phyloP scores from a whole-genome alignment of 805 yeast genomes.

The Brettanomyces naardenensis region DNA sequence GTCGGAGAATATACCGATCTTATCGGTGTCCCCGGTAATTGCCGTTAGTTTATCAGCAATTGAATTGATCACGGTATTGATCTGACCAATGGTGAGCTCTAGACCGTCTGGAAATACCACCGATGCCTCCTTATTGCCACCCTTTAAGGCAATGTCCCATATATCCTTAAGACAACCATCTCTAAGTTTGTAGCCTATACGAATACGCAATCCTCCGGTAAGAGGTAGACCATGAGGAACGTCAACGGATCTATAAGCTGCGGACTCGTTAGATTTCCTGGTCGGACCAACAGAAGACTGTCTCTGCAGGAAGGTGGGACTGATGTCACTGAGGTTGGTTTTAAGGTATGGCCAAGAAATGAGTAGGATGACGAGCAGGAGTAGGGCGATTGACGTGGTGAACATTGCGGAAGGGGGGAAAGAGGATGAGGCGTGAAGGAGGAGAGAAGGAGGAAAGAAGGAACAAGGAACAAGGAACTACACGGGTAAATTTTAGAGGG shows the following conservation, averaged over 20 bases:
- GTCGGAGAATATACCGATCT: constrained; percentile 18
- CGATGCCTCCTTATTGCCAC: constrained; percentile 3
- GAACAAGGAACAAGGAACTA: too few relatives aligned
- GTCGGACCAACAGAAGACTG: constrained; percentile 65
- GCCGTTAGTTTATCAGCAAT: constrained; percentile 16
- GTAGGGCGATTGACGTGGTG: too few relatives aligned
- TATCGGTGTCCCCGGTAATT: constrained; percentile 18
- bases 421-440: background rate
- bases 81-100: constrained; percentile 6
- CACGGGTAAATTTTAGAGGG: too few relatives aligned
- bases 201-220: constrained; percentile 59
- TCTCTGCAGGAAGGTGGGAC: constrained; percentile 45
- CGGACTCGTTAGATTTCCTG: constrained; percentile 61
- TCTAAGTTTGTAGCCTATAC: constrained; percentile 56
- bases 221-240: constrained; percentile 67
- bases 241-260: constrained; percentile 66
- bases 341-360: constrained; percentile 19
- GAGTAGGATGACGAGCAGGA: constrained; percentile 1
- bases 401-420: background rate
- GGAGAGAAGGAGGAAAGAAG: too few relatives aligned
- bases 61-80: constrained; percentile 27
- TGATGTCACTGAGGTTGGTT: constrained; percentile 43
- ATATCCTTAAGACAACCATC: constrained; percentile 72
- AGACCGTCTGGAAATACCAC: constrained; percentile 2
- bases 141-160: constrained; percentile 45